phyloP scores from a whole-genome alignment of 192 early-diverging fungal species.

The Gamsiella multidivaricata region DNA sequence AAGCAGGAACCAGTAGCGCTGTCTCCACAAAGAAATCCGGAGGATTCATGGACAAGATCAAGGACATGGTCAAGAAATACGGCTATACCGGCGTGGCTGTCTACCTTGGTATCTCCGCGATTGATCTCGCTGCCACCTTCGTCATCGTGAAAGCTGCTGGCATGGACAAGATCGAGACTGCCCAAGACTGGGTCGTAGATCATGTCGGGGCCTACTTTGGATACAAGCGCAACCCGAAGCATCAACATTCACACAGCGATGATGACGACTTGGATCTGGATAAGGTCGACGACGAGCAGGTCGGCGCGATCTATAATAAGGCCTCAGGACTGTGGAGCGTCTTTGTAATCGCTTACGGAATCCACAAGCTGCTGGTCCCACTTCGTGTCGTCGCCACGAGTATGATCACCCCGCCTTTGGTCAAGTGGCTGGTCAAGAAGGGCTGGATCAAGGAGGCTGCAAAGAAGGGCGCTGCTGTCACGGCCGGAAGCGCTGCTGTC shows the following conservation, averaged over 20 bases:
- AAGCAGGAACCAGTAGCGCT: neutral
- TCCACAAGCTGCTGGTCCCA: slow-evolving; percentile 69
- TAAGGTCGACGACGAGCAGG: slow-evolving; percentile 24
- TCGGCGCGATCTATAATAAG: slow-evolving; percentile 41
- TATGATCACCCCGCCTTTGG: slow-evolving; percentile 62
- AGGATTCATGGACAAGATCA: slow-evolving; percentile 55
- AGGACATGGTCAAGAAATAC: slow-evolving; percentile 61
- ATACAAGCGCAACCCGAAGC: slow-evolving; percentile 21
- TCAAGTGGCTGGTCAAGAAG: slow-evolving; percentile 56
- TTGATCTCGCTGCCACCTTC: slow-evolving; percentile 65
- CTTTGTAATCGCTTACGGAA: slow-evolving; percentile 70
- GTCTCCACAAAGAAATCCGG: slow-evolving; percentile 3
- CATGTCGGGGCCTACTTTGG: slow-evolving; percentile 41
- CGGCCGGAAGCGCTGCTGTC: neutral
- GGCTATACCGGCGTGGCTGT: slow-evolving; percentile 60
- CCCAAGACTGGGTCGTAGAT: slow-evolving; percentile 58
- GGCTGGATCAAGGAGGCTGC: slow-evolving; percentile 58
- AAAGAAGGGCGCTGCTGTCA: slow-evolving; percentile 16
- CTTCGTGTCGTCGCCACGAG: slow-evolving; percentile 65
- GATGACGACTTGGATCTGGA: slow-evolving; percentile 4
- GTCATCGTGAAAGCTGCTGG: slow-evolving; percentile 57
- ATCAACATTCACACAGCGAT: neutral
- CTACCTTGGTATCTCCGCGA: slow-evolving; percentile 56
- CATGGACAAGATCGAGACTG: slow-evolving; percentile 56
- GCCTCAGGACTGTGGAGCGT: slow-evolving; percentile 58